Conservation (phyloP, 2,329 filamentous ascomycete genomes). For the Ophiostoma montium region DNA sequence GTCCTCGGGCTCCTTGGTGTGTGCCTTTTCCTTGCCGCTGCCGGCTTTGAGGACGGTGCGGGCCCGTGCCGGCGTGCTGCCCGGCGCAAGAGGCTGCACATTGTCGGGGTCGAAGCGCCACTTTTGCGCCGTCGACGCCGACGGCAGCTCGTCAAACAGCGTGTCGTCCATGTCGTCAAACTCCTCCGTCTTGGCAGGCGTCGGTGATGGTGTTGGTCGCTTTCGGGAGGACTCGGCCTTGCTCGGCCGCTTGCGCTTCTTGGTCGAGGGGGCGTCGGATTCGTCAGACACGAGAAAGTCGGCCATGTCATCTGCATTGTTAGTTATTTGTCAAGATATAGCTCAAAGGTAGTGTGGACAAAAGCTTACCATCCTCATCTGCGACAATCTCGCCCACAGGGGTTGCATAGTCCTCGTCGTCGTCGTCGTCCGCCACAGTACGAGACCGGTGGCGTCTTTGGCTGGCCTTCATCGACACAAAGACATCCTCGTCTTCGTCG, state of each 20-base stretch:
- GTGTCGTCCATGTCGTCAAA: slow-evolving; percentile 39
- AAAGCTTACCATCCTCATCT: slow-evolving; percentile 43
- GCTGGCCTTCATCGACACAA: slow-evolving; percentile 24
- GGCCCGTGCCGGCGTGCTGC: slow-evolving; percentile 8
- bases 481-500: slow-evolving; percentile 62
- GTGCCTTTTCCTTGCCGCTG: slow-evolving; percentile 49
- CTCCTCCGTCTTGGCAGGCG: slow-evolving; percentile 18
- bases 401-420: slow-evolving; percentile 59
- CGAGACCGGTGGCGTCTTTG: slow-evolving; percentile 33
- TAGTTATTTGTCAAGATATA: not conserved
- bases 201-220: slow-evolving; percentile 39
- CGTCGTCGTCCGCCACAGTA: slow-evolving; percentile 47
- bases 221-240: slow-evolving; percentile 45
- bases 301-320: slow-evolving; percentile 49
- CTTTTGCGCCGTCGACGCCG: slow-evolving; percentile 62
- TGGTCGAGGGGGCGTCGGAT: slow-evolving; percentile 54
- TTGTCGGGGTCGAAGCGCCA: slow-evolving; percentile 55
- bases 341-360: not conserved
- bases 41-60: slow-evolving; percentile 15
- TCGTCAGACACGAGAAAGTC: slow-evolving; percentile 84
- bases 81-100: slow-evolving; percentile 20
- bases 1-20: slow-evolving; percentile 69
- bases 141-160: slow-evolving; percentile 39
- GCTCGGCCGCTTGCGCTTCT: slow-evolving; percentile 60
- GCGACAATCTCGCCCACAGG: slow-evolving; percentile 48